Base-by-base conservation (phyloP, 768 basidiomycete species). In the Hortiboletus flavorubellus region DNA sequence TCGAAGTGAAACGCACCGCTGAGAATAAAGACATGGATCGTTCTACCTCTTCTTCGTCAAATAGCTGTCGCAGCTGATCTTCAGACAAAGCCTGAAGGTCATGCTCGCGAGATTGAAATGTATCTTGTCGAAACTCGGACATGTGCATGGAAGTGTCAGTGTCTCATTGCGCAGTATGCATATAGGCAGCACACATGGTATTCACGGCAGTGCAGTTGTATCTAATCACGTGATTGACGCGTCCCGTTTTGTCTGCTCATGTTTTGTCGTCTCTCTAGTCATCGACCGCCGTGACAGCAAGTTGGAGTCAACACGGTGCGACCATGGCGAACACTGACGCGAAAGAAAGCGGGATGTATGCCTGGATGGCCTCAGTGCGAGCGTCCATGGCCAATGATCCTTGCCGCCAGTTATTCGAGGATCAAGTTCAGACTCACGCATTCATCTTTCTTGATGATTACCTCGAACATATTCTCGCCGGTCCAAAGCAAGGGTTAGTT, bases 401-500 rank as follows among this genome's bases (percentile, higher is more conserved):
- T 51, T 87, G 85, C 23, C 81, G 87, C 14, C 78, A 86, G 59
- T 72, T 81, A 46, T 83, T 93, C 61, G 80, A 87, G 51, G 83
- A 86, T 48, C 86, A 91, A 64, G 80, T 91, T 37, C 85, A 89
- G 47, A 80, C 76, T 3, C 83, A 89, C 56, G 91, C 88, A 4
- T 89, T 91, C 69, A 76, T 84, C 59, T 92, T 91, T 68, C 80
- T 93, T 41, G 84, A 91, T 58, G 83, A 85, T 64, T 92, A 91
- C 65, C 72, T 91, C 42, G 84, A 87, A 62, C 83, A 72, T 51
- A 89, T 92, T 54, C 73, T 89, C 34, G 76, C 79, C 4, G 83
- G 86, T 34, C 78, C 80, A 35, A 83, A 81, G 64, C 78, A 85
- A 70, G 88, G 84, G 90, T 90, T 62, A 46, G 81, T 53, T 5